These are phyloP conservation scores for Penicillium sp. DNA, from an alignment of 2,329 filamentous ascomycete species.

Conservation along the genomic window DNA sequence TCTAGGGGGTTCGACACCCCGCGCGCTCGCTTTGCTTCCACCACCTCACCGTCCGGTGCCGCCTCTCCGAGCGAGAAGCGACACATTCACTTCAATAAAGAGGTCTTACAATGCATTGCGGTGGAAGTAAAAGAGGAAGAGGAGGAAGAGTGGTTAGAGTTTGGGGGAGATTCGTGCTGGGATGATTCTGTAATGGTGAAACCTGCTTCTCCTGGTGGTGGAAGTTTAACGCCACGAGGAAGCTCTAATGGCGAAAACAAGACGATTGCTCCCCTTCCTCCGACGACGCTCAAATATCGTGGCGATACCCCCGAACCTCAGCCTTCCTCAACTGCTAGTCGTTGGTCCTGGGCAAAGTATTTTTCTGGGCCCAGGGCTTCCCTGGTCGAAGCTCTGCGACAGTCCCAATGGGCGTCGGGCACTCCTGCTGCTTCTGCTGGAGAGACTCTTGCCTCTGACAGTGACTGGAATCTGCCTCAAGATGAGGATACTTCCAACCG, in stretches of 20 bases:
- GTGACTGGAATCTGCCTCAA: conserved; percentile 49
- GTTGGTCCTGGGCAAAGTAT: conserved; percentile 45
- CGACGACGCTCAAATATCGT: conserved; percentile 84
- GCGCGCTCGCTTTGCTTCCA: conserved; percentile 63
- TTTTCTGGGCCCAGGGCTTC: conserved; percentile 53
- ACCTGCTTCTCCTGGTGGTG: conserved; percentile 57
- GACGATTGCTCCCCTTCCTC: conserved; percentile 85
- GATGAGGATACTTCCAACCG: conserved; percentile 26
- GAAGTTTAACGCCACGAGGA: conserved; percentile 58
- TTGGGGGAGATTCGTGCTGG: conserved; percentile 66
- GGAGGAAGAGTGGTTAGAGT: conserved; percentile 41
- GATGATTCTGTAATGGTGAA: conserved; percentile 88
- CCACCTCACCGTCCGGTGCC: conserved; percentile 72
- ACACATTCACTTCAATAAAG: conserved; percentile 96
- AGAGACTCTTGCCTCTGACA: conserved; percentile 57
- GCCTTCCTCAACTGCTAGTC: conserved; percentile 35
- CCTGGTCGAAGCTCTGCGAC: conserved; percentile 80
- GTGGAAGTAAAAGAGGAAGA: conserved; percentile 78
- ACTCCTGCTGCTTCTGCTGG: conserved; percentile 67
- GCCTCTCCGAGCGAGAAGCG: conserved; percentile 69
- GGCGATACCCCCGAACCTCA: conserved; percentile 72
- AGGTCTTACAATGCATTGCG: conserved; percentile 94
- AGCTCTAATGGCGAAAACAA: conserved; percentile 70
- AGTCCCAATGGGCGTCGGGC: conserved; percentile 63
- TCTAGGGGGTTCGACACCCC: conserved; percentile 17